These are phyloP conservation scores for Trifolium fragiferum DNA, from an alignment of 306 rosid genomes.

Conservation along the genomic window DNA sequence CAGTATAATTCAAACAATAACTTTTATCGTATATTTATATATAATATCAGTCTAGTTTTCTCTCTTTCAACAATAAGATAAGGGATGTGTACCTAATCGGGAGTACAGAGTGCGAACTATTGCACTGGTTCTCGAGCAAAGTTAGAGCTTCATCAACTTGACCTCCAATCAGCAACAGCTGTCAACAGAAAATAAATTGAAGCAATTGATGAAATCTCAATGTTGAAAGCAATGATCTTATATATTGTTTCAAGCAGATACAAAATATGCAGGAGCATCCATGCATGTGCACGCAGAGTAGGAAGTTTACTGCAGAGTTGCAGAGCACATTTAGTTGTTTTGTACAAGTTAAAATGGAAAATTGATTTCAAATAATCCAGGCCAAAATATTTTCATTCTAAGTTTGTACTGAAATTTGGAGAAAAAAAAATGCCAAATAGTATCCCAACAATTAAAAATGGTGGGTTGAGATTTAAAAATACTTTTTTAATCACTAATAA, in stretches of 20 bases:
- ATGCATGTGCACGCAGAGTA: not conserved
- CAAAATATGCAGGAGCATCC: constrained; percentile 22
- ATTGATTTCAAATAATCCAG: constrained; percentile 29
- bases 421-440: constrained; percentile 10
- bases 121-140: constrained; percentile 57
- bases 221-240: constrained; percentile 4
- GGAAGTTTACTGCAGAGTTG: constrained; percentile 7
- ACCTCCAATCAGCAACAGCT: constrained; percentile 82
- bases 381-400: constrained; percentile 2
- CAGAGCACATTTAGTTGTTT: constrained; percentile 7
- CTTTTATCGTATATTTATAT: not conserved
- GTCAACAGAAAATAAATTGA: constrained; percentile 39
- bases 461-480: not conserved
- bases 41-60: not conserved
- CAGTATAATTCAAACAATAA: not conserved
- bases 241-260: constrained; percentile 24
- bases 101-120: constrained; percentile 49
- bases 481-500: constrained; percentile 8
- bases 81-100: constrained; percentile 61
- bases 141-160: constrained; percentile 64
- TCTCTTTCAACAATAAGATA: constrained; percentile 17
- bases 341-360: constrained; percentile 21
- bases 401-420: not conserved
- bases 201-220: constrained; percentile 15
- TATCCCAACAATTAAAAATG: constrained; percentile 14